Base-by-base conservation (phyloP, 2,329 filamentous ascomycete species). In the Zasmidium citrigriseum region DNA sequence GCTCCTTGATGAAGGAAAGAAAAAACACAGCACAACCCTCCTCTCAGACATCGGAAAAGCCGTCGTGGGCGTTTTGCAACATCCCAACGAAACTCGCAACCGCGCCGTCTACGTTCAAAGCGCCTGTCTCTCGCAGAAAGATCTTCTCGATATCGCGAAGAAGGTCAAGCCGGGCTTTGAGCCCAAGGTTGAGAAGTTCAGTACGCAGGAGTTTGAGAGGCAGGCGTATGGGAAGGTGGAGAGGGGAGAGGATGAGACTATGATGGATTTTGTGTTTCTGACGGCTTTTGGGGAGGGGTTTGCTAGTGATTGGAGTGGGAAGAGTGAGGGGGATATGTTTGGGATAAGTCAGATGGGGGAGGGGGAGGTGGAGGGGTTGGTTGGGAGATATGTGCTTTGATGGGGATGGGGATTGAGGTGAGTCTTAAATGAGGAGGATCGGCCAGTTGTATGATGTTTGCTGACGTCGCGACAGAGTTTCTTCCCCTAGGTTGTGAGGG, bases 31-130 rank as follows among this genome's bases (percentile, higher is more conserved):
- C 50, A 64, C 67, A 5, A 73, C 73, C 16, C 58, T 64, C 1
- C 65, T 75, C 10, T 45, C 60, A 0, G 67, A 70, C 23, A 61
- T 76, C n/a, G 74, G 66, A 2, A 72, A 68, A 46, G 72, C 69
- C 7, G 71, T 73, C 2, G 66, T 68, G 4, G 69, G 67, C 5
- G 64, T 75, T 14, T 62, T 77, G 38, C 58, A 67, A 45, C 55
- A 75, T 24, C 70, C 67, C 1, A 68, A 68, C 5, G 64, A 74
- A 57, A 76, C 75, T 0, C 67, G 61, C 38, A 73, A 77, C 53
- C 69, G 72, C 22, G 58, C 68, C 16, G 67, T 78, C 7, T 72
- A 74, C 48, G 60, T 77, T 18, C 73, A 77, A 20, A 69, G 67
- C 47, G 62, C 68, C 4, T 60, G 66, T 0, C 48, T 73, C 3